phyloP scores from a whole-genome alignment of 345 rosid genomes.

The Salix exigua region DNA sequence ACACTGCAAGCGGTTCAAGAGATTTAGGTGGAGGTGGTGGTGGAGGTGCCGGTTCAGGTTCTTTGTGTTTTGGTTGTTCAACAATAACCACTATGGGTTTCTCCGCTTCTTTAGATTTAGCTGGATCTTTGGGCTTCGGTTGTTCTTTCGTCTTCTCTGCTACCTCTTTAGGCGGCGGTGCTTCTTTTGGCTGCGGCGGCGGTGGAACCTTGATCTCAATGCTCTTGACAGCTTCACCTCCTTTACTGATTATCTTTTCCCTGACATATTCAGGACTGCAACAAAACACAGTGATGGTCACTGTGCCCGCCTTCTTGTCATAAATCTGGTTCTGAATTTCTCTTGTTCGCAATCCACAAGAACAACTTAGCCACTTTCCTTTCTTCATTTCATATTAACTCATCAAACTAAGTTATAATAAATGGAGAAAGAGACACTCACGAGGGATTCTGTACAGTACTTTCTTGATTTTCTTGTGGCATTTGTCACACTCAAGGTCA shows the following conservation, averaged over 20 bases:
- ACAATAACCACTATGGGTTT: neutral
- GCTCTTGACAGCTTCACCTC: constrained; percentile 50
- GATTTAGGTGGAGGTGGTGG: neutral
- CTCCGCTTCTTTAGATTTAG: constrained; percentile 16
- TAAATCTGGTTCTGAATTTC: constrained; percentile 42
- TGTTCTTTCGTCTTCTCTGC: too few relatives aligned
- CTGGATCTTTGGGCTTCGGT: constrained; percentile 2
- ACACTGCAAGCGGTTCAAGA: neutral
- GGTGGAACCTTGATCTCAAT: constrained; percentile 34
- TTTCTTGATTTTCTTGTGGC: constrained; percentile 74
- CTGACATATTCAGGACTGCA: constrained; percentile 71
- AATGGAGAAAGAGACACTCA: constrained; percentile 32
- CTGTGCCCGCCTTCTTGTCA: constrained; percentile 62
- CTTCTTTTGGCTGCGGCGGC: too few relatives aligned
- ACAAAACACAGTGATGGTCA: constrained; percentile 61
- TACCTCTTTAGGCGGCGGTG: too few relatives aligned
- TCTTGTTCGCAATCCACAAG: constrained; percentile 42
- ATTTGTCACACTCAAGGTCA: constrained; percentile 61
- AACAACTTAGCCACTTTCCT: constrained; percentile 16
- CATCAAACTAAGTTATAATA: constrained; percentile 16
- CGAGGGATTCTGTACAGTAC: constrained; percentile 65
- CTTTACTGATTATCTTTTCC: constrained; percentile 52
- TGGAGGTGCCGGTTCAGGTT: neutral
- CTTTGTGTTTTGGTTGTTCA: neutral
- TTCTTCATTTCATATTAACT: neutral